A percentile compares a stretch with the other conserved stretches of the same genome.
Conservation (phyloP, 495 filamentous ascomycete species). For the Penicillium verhagenii region DNA sequence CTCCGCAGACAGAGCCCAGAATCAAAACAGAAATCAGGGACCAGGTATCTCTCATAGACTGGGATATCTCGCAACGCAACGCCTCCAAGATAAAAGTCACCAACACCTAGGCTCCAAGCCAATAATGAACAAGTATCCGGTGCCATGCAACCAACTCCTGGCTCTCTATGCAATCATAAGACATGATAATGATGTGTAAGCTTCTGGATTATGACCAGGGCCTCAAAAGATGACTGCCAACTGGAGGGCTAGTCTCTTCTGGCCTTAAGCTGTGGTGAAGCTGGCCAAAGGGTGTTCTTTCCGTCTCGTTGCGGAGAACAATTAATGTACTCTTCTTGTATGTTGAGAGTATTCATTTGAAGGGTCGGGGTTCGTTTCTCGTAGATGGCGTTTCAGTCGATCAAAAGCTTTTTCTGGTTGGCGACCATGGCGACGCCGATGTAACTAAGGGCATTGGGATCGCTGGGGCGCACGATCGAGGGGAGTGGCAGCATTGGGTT, state of each 20-base stretch:
- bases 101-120: slow-evolving; percentile 23
- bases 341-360: background rate
- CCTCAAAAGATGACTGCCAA: background rate
- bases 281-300: background rate
- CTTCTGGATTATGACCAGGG: slow-evolving; percentile 1
- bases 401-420: slow-evolving; percentile 81
- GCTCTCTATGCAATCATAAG: slow-evolving; percentile 45
- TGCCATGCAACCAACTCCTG: slow-evolving; percentile 43
- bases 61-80: slow-evolving; percentile 7
- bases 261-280: background rate
- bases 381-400: slow-evolving; percentile 61
- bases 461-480: slow-evolving; percentile 74
- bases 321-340: slow-evolving; percentile 4
- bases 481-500: slow-evolving; percentile 86
- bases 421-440: slow-evolving; percentile 85
- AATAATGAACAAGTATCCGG: slow-evolving; percentile 25
- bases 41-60: background rate
- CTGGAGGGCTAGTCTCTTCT: background rate
- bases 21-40: background rate
- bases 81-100: slow-evolving; percentile 14
- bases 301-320: background rate
- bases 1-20: background rate
- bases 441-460: slow-evolving; percentile 70
- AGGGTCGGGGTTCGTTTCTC: background rate
- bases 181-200: slow-evolving; percentile 24